Conservation (phyloP, 176 grass and related monocot species). For the Oryza punctata region DNA sequence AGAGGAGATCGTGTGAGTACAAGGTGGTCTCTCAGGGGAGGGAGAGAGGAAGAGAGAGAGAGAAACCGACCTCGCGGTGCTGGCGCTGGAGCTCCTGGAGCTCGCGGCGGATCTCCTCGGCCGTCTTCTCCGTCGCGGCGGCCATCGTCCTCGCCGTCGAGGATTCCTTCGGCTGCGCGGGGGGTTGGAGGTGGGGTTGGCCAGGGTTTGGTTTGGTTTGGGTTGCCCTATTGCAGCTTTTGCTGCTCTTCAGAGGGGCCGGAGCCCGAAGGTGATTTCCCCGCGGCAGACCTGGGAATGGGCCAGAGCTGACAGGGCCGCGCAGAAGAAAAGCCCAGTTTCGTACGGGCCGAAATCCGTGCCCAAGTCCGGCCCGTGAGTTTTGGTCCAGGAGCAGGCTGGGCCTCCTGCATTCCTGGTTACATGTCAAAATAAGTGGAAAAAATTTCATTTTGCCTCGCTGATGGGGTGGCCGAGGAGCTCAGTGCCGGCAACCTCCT, state of each 20-base stretch:
- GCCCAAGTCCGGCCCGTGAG: not conserved
- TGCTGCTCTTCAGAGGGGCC: too few species aligned
- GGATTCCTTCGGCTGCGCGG: slow-evolving; percentile 23
- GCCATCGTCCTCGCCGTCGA: slow-evolving; percentile 49
- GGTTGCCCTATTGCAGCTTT: slow-evolving; percentile 10
- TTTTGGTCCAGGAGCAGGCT: too few species aligned
- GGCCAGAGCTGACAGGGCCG: too few species aligned
- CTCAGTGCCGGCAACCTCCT: too few species aligned
- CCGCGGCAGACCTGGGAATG: not conserved
- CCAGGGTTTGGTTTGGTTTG: slow-evolving; percentile 55
- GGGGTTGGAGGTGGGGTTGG: slow-evolving; percentile 7
- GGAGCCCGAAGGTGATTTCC: too few species aligned
- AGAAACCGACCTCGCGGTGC: slow-evolving; percentile 68
- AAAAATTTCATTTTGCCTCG: too few species aligned
- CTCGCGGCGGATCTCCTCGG: slow-evolving; percentile 89
- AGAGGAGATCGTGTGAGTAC: slow-evolving; percentile 13
- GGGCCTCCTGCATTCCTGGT: too few species aligned
- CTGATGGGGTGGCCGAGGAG: too few species aligned
- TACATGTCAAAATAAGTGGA: too few species aligned
- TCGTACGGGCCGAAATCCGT: too few species aligned
- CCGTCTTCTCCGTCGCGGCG: slow-evolving; percentile 72
- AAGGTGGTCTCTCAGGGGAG: slow-evolving; percentile 20
- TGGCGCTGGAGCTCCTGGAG: slow-evolving; percentile 96
- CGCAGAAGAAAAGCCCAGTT: too few species aligned
- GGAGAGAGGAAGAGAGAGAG: not conserved